Evolutionary conservation across 1,139 yeast species (phyloP), one percentile per base, ranked within the genome.

Genomic region (Geotrichum fermentans): DNA sequence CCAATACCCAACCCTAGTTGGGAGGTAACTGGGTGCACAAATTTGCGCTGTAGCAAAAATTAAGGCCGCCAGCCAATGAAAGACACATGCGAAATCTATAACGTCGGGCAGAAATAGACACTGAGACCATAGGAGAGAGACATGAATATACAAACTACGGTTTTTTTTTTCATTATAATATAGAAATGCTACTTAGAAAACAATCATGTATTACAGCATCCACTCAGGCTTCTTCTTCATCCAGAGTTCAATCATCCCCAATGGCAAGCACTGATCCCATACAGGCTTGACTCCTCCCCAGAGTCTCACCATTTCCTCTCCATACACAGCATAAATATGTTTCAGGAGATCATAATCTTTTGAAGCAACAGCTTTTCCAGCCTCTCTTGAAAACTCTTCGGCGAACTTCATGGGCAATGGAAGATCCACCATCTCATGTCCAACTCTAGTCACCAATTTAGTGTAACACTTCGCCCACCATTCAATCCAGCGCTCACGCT

Each of bases 281-380:
- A 50, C 34, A 1, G 52, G 50, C 11, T 8, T 21, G 16, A 28
- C 4, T 2, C 38, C 18, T 2, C 52, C 52, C 52, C 52, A 55
- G 22, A 24, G 39, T 11, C 47, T 40, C 21, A 40, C 22, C 45
- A 55, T 46, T 6, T 49, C 51, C 4, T 41, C 49, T 1, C 52
- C 51, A 26, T 52, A 51, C 1, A 54, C 18, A 6, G 44, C 42
- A 1, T 34, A 38, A 1, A 48, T 43, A 51, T 49, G 47, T 3
- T 29, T 14, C 22, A 37, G 30, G 30, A 45, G 20, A 21, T 21
- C 40, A 29, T 8, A 18, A 14, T 41, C 24, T 11, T n/a, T 7
- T 7, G n/a, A 13, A 26, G 28, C 28, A 6, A 13, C 13, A 14
- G 13, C 18, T 2, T 22, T 16, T 16, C 11, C n/a, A 22, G 11